Percentiles rank a stretch among this genome's conserved stretches.
Conservation (phyloP, 495 filamentous ascomycete species). For the Cercophora sp. region DNA sequence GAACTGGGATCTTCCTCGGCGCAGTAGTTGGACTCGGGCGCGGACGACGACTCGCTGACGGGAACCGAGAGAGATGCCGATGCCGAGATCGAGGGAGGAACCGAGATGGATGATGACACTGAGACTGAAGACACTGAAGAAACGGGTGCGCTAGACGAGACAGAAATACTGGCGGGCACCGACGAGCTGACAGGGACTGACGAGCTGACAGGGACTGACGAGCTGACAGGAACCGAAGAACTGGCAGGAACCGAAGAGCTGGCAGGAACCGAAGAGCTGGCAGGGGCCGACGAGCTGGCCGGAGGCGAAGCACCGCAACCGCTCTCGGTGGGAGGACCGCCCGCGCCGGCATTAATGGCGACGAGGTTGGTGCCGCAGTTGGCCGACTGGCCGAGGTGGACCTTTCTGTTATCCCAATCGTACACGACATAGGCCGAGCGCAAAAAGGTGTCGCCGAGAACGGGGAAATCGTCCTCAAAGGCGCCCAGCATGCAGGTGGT, state of each 20-base stretch:
- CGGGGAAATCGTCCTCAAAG: conserved; percentile 47
- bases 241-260: no score
- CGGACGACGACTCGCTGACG: background rate
- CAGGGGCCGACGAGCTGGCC: no score
- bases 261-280: no score
- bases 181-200: background rate
- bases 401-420: conserved; percentile 78
- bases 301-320: no score
- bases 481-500: conserved; percentile 41
- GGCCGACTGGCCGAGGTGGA: conserved; percentile 67
- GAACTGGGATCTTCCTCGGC: background rate
- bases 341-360: conserved; percentile 16
- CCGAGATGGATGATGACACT: conserved; percentile 3
- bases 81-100: background rate
- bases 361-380: conserved; percentile 28
- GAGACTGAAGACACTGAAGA: background rate
- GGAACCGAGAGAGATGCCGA: background rate
- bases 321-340: no score
- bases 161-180: background rate
- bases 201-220: background rate
- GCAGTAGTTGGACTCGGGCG: background rate
- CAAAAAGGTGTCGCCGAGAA: conserved; percentile 93
- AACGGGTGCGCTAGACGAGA: background rate
- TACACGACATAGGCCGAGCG: conserved; percentile 94
- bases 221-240: background rate